These are phyloP conservation scores for Suillus hirtellus DNA, from an alignment of 768 basidiomycete genomes.

Conservation along the genomic window DNA sequence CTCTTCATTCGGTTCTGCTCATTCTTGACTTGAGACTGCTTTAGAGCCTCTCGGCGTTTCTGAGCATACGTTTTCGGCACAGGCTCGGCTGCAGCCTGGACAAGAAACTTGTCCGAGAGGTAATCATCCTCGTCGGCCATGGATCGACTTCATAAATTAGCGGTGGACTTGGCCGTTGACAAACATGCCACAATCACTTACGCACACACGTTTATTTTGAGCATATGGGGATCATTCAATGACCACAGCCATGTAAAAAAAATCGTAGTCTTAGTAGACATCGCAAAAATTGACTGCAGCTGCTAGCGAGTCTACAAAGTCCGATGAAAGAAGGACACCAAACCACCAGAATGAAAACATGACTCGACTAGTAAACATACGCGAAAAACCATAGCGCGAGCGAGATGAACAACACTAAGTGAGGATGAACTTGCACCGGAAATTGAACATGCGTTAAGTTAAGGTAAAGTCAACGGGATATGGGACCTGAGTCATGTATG, in stretches of 20 bases:
- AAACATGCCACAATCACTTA: constrained; percentile 22
- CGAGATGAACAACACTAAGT: constrained; percentile 34
- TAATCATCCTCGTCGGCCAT: constrained; percentile 88
- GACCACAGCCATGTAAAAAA: constrained; percentile 29
- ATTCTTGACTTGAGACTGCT: constrained; percentile 60
- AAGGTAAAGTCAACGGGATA: constrained; percentile 28
- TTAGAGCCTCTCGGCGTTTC: constrained; percentile 65
- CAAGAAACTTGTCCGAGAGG: constrained; percentile 83
- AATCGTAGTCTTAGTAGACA: constrained; percentile 25
- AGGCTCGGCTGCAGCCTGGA: constrained; percentile 36
- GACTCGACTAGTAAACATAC: constrained; percentile 36
- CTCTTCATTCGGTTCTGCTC: constrained; percentile 66
- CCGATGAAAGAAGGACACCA: constrained; percentile 40
- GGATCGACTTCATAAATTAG: constrained; percentile 9
- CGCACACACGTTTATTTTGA: constrained; percentile 2
- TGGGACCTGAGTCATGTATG: constrained; percentile 19
- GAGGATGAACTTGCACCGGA: constrained; percentile 26
- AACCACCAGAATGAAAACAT: constrained; percentile 36
- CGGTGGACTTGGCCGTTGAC: constrained; percentile 6
- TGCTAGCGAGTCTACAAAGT: constrained; percentile 31
- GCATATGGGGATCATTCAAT: constrained; percentile 14
- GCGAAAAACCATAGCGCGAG: constrained; percentile 36
- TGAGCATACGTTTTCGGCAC: constrained; percentile 67
- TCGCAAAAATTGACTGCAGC: constrained; percentile 28
- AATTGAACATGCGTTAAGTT: constrained; percentile 27